Conservation (phyloP, 805 yeast species). For the Wickerhamomyces strasburgensis region DNA sequence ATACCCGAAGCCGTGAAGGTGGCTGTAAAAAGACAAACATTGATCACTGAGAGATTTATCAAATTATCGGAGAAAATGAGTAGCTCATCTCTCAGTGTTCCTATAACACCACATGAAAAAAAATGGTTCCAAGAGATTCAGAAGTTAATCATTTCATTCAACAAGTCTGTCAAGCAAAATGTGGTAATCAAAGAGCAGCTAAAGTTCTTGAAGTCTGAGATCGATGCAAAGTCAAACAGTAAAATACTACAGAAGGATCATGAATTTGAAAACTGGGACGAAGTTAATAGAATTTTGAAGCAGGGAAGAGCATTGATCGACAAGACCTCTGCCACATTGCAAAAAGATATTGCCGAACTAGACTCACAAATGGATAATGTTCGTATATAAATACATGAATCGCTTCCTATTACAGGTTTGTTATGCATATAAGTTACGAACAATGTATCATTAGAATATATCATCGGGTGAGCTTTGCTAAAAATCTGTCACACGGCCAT, state of each 20-base stretch:
- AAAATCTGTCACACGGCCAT: constrained; percentile 95
- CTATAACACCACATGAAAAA: constrained; percentile 26
- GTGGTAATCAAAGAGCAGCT: constrained; percentile 26
- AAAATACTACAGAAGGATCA: constrained; percentile 6
- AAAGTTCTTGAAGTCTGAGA: constrained; percentile 23
- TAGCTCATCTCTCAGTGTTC: constrained; percentile 12
- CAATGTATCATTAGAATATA: not conserved
- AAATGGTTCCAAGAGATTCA: constrained; percentile 43
- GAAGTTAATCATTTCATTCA: constrained; percentile 27
- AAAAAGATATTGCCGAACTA: constrained; percentile 17
- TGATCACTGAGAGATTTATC: constrained; percentile 28
- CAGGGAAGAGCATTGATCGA: constrained; percentile 29
- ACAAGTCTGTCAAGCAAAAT: constrained; percentile 27
- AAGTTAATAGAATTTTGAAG: constrained; percentile 27
- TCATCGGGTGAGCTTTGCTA: constrained; percentile 26
- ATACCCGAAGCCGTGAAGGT: constrained; percentile 15
- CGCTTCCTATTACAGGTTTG: too few relatives aligned
- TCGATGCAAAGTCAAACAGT: constrained; percentile 10
- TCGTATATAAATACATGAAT: constrained; percentile 3
- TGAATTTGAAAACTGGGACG: constrained; percentile 27
- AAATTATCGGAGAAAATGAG: constrained; percentile 28
- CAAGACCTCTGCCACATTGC: constrained; percentile 14
- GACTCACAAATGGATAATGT: constrained; percentile 13
- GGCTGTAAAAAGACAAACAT: constrained; percentile 29
- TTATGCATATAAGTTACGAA: constrained; percentile 1